Percentiles rank a stretch among this genome's conserved stretches.
phyloP scores from a whole-genome alignment of 495 filamentous ascomycete genomes.

The Penicillium ucsense region DNA sequence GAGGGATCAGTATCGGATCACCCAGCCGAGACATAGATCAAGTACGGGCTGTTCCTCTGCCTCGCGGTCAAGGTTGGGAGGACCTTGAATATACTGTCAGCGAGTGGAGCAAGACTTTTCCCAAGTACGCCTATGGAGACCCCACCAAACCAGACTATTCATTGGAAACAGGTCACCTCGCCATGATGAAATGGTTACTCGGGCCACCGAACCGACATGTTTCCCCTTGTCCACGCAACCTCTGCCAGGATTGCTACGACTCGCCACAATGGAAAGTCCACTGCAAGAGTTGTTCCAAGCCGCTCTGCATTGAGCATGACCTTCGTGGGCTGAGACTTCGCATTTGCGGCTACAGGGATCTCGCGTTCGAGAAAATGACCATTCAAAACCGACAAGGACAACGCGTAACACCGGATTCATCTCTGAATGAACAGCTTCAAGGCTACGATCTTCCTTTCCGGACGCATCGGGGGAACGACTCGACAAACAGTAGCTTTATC shows the following conservation, averaged over 20 bases:
- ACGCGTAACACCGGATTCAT: constrained; percentile 3
- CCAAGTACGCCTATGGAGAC: constrained; percentile 36
- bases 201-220: constrained; percentile 37
- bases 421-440: constrained; percentile 3
- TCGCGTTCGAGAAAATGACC: constrained; percentile 41
- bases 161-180: constrained; percentile 37
- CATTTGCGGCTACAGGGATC: constrained; percentile 49
- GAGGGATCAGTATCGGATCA: constrained; percentile 48
- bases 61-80: constrained; percentile 43
- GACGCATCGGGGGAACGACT: constrained; percentile 23
- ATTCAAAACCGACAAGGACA: constrained; percentile 23
- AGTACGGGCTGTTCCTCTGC: constrained; percentile 48
- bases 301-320: constrained; percentile 54
- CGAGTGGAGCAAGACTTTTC: constrained; percentile 36
- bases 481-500: constrained; percentile 33
- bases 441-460: constrained; percentile 24
- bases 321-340: constrained; percentile 49
- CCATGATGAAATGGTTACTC: constrained; percentile 42
- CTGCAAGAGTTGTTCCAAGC: constrained; percentile 47
- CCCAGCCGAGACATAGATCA: constrained; percentile 44
- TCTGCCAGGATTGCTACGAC: constrained; percentile 51
- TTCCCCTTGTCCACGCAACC: constrained; percentile 45
- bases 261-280: constrained; percentile 49
- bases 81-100: constrained; percentile 42
- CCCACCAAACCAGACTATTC: constrained; percentile 33